phyloP scores from a whole-genome alignment of 257 asterid genomes.

The Ajuga chamaepitys region DNA sequence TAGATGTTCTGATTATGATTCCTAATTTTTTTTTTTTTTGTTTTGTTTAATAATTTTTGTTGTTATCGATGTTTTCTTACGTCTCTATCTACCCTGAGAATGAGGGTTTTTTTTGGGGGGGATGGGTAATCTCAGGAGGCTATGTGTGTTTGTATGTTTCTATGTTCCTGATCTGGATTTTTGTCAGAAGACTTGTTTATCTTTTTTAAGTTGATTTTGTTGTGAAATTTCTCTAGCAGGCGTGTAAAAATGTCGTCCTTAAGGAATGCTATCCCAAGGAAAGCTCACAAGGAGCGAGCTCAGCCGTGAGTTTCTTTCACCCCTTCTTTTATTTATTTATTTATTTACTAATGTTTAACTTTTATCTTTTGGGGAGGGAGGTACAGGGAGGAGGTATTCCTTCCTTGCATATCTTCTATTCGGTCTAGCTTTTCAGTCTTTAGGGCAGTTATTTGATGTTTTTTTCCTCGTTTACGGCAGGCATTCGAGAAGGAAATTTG shows the following conservation, averaged over 20 bases:
- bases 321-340: no score
- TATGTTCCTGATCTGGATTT: background rate
- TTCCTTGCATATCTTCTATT: background rate
- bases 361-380: background rate
- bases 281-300: constrained; percentile 84
- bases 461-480: constrained; percentile 28
- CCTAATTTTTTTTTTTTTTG: background rate
- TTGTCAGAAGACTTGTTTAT: background rate
- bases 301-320: constrained; percentile 60
- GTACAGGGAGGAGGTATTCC: background rate
- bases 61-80: background rate
- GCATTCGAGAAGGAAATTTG: constrained; percentile 55
- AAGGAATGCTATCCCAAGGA: constrained; percentile 69
- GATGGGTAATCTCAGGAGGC: background rate
- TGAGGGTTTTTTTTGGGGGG: background rate
- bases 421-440: background rate
- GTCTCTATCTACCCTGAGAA: background rate
- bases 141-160: background rate
- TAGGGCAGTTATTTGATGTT: background rate
- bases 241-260: constrained; percentile 58
- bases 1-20: background rate
- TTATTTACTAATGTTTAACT: no score
- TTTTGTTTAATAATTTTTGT: background rate
- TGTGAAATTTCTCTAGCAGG: background rate
- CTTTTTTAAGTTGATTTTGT: background rate